These are phyloP conservation scores for Pichia sporocuriosa DNA, from an alignment of 805 yeast species.

Conservation along the genomic window DNA sequence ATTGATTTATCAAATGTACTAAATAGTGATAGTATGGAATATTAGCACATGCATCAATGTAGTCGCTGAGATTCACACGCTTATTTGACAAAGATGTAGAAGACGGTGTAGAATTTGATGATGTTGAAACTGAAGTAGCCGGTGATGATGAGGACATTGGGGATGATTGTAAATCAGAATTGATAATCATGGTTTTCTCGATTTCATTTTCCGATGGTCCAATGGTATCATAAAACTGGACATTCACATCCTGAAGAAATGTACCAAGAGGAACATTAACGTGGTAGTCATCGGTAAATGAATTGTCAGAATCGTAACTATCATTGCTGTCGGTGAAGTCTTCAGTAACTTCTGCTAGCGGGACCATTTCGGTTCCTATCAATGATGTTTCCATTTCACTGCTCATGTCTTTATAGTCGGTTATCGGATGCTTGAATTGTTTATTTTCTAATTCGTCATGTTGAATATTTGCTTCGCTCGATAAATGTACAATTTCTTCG, in stretches of 20 bases:
- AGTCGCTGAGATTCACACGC: conserved; percentile 20
- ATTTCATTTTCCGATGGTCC: conserved; percentile 27
- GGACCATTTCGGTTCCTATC: conserved; percentile 24
- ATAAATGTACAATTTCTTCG: too few relatives aligned
- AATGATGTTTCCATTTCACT: conserved; percentile 13
- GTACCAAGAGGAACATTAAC: conserved; percentile 23
- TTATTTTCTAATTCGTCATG: not conserved
- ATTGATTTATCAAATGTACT: conserved; percentile 26
- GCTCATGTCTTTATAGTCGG: not conserved
- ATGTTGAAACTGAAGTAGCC: not conserved
- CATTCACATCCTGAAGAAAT: conserved; percentile 26
- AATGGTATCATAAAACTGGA: conserved; percentile 27
- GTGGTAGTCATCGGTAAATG: conserved; percentile 23
- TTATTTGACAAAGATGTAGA: conserved; percentile 8
- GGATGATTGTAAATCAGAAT: not conserved
- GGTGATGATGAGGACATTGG: conserved; percentile 3
- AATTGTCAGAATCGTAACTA: conserved; percentile 19
- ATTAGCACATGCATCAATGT: conserved; percentile 24
- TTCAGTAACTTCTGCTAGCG: conserved; percentile 26
- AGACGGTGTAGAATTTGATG: conserved; percentile 8
- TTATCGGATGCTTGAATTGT: not conserved
- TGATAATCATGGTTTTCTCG: conserved; percentile 8
- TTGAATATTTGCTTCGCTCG: too few relatives aligned
- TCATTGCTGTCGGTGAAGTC: conserved; percentile 18
- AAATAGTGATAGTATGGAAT: conserved; percentile 27